Conservation (phyloP, 2,329 filamentous ascomycete species). For the Hirsutella thompsonii region DNA sequence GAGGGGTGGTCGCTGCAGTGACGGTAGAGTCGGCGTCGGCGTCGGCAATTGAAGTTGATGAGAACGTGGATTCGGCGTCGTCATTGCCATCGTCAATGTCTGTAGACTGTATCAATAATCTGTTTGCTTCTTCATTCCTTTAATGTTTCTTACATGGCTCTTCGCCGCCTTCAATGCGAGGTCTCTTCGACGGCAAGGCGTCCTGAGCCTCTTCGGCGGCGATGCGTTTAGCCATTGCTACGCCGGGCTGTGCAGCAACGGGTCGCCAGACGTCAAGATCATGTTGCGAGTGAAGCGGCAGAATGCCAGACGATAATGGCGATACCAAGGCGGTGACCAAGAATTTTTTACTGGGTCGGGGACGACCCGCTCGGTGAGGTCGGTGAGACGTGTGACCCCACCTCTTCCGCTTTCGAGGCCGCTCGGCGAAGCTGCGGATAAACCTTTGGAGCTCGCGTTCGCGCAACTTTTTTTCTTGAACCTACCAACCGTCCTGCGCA, state of each 20-base stretch:
- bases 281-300: constrained; percentile 11
- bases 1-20: constrained; percentile 26
- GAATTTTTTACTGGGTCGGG: constrained; percentile 15
- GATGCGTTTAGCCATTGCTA: constrained; percentile 20
- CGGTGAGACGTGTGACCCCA: constrained; percentile 2
- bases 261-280: background rate
- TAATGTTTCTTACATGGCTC: constrained; percentile 10
- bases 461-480: background rate
- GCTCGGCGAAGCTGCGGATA: constrained; percentile 18
- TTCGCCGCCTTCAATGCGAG: constrained; percentile 8
- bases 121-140: background rate
- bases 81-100: constrained; percentile 20
- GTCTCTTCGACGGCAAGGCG: constrained; percentile 15
- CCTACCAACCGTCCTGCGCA: background rate
- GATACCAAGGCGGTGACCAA: constrained; percentile 18
- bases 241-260: background rate
- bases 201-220: constrained; percentile 11
- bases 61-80: constrained; percentile 16
- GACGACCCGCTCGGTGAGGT: constrained; percentile 7
- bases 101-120: constrained; percentile 1
- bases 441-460: constrained; percentile 5
- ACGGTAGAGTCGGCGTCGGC: constrained; percentile 17
- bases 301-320: constrained; percentile 11
- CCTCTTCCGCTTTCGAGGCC: background rate
- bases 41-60: constrained; percentile 19